Evolutionary conservation across 2,329 filamentous ascomycete species (phyloP), one percentile per base, ranked within the genome.

Genomic region (Capronia coronata): DNA sequence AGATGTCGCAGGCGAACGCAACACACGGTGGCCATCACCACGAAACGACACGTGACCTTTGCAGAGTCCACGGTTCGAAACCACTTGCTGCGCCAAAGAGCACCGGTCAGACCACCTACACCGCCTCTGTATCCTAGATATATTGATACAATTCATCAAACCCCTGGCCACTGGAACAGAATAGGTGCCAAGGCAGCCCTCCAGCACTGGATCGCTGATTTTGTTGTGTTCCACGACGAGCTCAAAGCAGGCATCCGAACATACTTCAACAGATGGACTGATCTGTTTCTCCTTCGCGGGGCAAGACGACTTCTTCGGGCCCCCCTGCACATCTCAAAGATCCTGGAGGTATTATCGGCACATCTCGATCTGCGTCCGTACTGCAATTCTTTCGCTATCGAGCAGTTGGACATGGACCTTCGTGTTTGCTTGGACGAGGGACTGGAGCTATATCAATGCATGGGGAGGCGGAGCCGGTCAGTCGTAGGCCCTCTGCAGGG

Each of bases 81-180:
- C 7, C 14, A 9, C 14, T 19, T 8, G n/a, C 7, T 5, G 3
- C 18, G 8, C 34, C 14, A 16, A 2, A 1, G 4, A 18, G 14
- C 18, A 37, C 14, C 8, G 3, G n/a, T 8, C 18, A 22, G 42
- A 35, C 42, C 18, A 18, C 30, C 42, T 9, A 45, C 27, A 8
- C 42, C 27, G 8, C 30, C 18, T 19, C 6, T 19, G 8, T 19
- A 18, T 37, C n/a, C 34, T 19, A n/a, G 14, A 18, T 11, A 37
- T 9, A 7, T 37, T 37, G 34, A 19, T 7, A 13, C 29, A 13
- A n/a, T 25, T 11, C 29, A 35, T 14, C 27, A 45, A 23, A 37
- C n/a, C 13, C 42, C 42, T 10, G 42, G 22, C 8, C 27, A 30
- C 14, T 45, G 42, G 42, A 29, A 43, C 23, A 43, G 21, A 14